Conservation (phyloP, 73 alveolate genomes). For the Paraurostyla sp. region DNA sequence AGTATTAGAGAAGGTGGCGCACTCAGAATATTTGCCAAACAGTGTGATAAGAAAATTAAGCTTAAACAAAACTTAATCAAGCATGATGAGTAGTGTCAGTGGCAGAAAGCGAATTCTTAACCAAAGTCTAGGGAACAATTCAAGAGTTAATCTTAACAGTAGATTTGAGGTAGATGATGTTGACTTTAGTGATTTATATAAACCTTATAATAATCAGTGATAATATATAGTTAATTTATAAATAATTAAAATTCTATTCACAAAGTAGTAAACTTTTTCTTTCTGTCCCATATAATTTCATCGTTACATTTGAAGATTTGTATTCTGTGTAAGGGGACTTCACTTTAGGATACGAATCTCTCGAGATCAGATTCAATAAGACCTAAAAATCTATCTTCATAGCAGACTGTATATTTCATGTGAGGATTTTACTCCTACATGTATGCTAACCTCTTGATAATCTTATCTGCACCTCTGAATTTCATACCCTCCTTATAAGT, state of each 20-base stretch:
- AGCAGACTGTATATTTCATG: conserved; percentile 44
- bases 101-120: not conserved
- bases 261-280: conserved; percentile 40
- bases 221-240: too few relatives aligned
- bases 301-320: conserved; percentile 38
- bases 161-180: not conserved
- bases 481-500: conserved; percentile 33
- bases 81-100: not conserved
- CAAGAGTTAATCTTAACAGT: not conserved
- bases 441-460: conserved; percentile 41
- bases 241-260: not conserved
- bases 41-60: not conserved
- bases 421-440: not conserved
- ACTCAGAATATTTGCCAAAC: not conserved
- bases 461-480: conserved; percentile 43
- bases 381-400: conserved; percentile 50
- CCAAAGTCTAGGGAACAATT: not conserved
- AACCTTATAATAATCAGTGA: too few relatives aligned
- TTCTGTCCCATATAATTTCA: conserved; percentile 56
- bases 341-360: conserved; percentile 7
- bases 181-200: not conserved
- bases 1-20: conserved; percentile 19
- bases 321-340: conserved; percentile 54
- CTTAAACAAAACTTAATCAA: not conserved
- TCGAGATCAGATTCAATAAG: conserved; percentile 11